phyloP scores from a whole-genome alignment of 2,329 filamentous ascomycete genomes.

The Microascus cirrosus region DNA sequence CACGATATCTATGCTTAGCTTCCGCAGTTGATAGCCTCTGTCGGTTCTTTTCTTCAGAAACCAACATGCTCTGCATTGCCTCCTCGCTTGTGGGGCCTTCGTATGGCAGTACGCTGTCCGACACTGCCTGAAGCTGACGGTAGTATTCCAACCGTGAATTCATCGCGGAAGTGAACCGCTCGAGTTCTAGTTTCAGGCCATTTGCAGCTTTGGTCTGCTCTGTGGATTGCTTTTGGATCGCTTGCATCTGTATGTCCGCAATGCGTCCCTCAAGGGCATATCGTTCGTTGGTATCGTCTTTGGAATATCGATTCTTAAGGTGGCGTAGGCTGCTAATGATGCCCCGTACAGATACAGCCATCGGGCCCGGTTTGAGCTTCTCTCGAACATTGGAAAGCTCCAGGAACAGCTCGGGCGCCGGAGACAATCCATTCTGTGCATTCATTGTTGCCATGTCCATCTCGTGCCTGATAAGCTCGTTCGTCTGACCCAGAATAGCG shows the following conservation, averaged over 20 bases:
- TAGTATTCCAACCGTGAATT: constrained; percentile 86
- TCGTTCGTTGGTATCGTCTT: constrained; percentile 15
- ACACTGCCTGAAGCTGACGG: constrained; percentile 79
- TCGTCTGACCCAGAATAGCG: constrained; percentile 66
- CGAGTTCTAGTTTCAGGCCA: constrained; percentile 56
- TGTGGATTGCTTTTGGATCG: constrained; percentile 41
- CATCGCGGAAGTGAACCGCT: constrained; percentile 66
- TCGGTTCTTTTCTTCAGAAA: constrained; percentile 28
- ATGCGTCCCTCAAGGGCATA: constrained; percentile 60
- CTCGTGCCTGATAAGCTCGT: constrained; percentile 65
- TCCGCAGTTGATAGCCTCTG: constrained; percentile 50
- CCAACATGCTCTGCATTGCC: constrained; percentile 20
- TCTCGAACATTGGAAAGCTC: constrained; percentile 37
- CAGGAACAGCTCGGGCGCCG: constrained; percentile 54
- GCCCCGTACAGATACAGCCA: constrained; percentile 56
- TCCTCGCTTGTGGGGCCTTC: constrained; percentile 50
- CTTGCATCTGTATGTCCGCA: constrained; percentile 49
- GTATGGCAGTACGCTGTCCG: constrained; percentile 70
- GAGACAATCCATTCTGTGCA: constrained; percentile 54
- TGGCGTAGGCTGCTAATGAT: constrained; percentile 60
- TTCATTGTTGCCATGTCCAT: constrained; percentile 47
- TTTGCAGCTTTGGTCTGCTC: constrained; percentile 37
- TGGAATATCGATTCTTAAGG: constrained; percentile 20
- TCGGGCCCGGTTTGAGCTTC: constrained; percentile 32
- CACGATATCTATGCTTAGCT: constrained; percentile 65